Evolutionary conservation across 805 yeast species (phyloP).

Genomic region (Metschnikowia picachoensis): DNA sequence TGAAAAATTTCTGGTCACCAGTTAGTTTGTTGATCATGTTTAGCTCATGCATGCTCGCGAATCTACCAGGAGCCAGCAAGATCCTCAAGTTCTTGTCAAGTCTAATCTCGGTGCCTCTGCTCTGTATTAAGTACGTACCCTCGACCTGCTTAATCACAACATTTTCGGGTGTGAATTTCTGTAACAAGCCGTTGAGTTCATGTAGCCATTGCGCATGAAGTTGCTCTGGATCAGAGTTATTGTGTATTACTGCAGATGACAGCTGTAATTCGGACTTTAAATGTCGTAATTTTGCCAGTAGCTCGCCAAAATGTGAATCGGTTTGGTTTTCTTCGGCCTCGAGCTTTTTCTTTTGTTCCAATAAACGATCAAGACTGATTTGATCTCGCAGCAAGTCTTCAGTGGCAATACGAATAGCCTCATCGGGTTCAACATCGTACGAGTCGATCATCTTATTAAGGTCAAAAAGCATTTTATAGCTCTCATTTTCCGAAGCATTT

Average conservation of each 20-base stretch:
- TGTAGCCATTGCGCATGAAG: slow-evolving; percentile 17
- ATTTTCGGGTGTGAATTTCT: slow-evolving; percentile 5
- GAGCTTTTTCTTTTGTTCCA: slow-evolving; percentile 4
- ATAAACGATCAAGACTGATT: neutral
- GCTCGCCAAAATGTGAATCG: neutral
- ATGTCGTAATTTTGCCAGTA: slow-evolving; percentile 3
- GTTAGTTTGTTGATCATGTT: slow-evolving; percentile 1
- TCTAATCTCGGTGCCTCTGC: neutral
- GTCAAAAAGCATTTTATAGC: slow-evolving; percentile 13
- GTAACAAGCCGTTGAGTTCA: slow-evolving; percentile 11
- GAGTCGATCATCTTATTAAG: slow-evolving; percentile 14
- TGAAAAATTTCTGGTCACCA: neutral
- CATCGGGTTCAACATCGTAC: slow-evolving; percentile 14
- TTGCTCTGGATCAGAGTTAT: slow-evolving; percentile 14
- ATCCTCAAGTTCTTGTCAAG: slow-evolving; percentile 11
- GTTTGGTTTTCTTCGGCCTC: neutral
- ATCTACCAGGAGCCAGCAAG: neutral
- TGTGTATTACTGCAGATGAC: neutral
- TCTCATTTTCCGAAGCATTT: slow-evolving; percentile 15
- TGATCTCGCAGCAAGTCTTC: slow-evolving; percentile 10
- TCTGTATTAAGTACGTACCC: neutral
- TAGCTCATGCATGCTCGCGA: neutral
- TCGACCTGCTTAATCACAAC: slow-evolving; percentile 4
- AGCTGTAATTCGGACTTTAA: slow-evolving; percentile 3
- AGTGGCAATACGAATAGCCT: slow-evolving; percentile 14